phyloP scores from a whole-genome alignment of 495 filamentous ascomycete species.

The Xylaria grammica region DNA sequence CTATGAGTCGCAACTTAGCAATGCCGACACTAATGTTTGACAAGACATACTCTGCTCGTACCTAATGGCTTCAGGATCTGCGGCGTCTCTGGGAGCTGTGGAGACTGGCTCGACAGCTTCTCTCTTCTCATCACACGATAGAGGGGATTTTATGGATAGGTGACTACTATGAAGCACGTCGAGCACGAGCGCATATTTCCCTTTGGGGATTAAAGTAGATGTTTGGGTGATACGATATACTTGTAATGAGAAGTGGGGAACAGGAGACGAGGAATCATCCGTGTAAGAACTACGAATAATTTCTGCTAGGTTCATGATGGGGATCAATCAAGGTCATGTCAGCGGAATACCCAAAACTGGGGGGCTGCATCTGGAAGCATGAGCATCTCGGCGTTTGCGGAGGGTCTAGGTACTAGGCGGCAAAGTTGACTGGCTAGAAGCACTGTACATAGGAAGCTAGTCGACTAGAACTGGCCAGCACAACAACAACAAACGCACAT shows the following conservation, averaged over 20 bases:
- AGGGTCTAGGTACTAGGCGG: neutral
- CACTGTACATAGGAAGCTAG: conserved; percentile 21
- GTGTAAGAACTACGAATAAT: conserved; percentile 5
- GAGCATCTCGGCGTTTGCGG: conserved; percentile 20
- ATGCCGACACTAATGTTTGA: conserved; percentile 26
- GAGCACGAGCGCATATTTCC: neutral
- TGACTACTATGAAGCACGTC: neutral
- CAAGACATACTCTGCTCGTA: conserved; percentile 85
- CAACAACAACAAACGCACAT: neutral
- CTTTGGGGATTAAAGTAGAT: neutral
- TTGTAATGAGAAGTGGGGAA: neutral
- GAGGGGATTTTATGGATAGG: conserved; percentile 14
- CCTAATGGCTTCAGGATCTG: conserved; percentile 89
- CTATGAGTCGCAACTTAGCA: conserved; percentile 1
- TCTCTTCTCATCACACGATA: conserved; percentile 80
- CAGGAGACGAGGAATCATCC: neutral
- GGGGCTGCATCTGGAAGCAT: conserved; percentile 15
- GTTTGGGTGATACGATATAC: neutral
- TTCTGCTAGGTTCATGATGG: conserved; percentile 16
- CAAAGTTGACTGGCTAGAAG: conserved; percentile 5
- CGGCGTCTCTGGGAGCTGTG: conserved; percentile 84
- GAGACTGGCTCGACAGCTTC: conserved; percentile 85
- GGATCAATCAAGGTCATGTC: conserved; percentile 8
- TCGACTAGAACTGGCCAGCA: neutral
- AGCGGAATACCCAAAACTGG: conserved; percentile 15